Evolutionary conservation across 164 flowering plant species (phyloP), one percentile per base, ranked within the genome.

Genomic region (Magnolia sinica): DNA sequence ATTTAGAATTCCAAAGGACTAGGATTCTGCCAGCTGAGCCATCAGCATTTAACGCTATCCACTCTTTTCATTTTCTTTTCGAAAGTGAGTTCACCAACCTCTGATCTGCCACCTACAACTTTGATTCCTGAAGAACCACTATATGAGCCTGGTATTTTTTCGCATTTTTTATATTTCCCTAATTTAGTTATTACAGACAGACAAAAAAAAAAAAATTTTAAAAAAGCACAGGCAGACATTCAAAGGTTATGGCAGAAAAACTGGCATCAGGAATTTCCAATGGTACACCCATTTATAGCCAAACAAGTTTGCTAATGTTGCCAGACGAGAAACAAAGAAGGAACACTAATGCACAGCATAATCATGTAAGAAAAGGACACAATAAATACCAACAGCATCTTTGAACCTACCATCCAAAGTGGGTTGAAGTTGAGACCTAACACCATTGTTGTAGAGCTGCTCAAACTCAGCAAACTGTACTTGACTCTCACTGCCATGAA

Each of bases 371-470:
- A n/a, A 50, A 74, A 51, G 6, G 19, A 8, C 61, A 55, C 61
- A 11, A 8, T 50, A 52, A 50, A 66, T 19, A 13, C 7, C 37
- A 24, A 11, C 9, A 22, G 18, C 59, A 67, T 77, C 27, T 58
- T 65, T 31, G 50, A 10, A 24, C 77, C 77, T 86, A 95, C 98
- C 98, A 76, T 92, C 94, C 80, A 86, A 79, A 68, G 84, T 73
- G 29, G 89, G 90, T 72, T 85, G 94, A 80, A 79, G 84, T 72
- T 74, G 91, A 81, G 86, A 18, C 74, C 67, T 74, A 72, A 75
- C 77, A 61, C 78, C 76, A 45, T 45, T 61, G 55, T 83, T 79
- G 79, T 81, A 81, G 55, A 87, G 66, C 11, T 75, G 81, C 61
- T 85, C 87, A n/a, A 88, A 74, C 7, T 80, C 83, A 16, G 83